Evolutionary conservation across 768 basidiomycete species (phyloP), one percentile per base, ranked within the genome.

Genomic region (Psilocybe subaeruginosa): DNA sequence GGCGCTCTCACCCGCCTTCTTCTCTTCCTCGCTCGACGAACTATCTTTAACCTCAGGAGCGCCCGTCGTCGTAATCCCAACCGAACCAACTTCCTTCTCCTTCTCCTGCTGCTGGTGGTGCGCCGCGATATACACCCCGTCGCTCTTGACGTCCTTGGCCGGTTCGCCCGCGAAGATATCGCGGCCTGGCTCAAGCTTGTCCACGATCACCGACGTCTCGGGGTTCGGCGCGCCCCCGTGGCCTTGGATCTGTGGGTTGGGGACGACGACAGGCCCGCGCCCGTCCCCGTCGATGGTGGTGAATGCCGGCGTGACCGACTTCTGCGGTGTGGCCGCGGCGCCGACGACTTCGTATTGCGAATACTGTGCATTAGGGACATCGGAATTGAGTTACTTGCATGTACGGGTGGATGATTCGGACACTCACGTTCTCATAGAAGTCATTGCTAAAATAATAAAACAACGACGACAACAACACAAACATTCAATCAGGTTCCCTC

Each of bases 111-210:
- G 57, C 43, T 54, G 41, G 35, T 56, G 60, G 17, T 52, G 58
- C 0, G 51, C 54, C 11, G 60, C 62, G 23, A 58, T 64, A 11
- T 58, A 60, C 12, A 63, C 49, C 0, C 62, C 64, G 51, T 76
- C 70, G 65, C 87, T 89, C 74, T 82, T 84, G 50, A 77, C 69
- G 5, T 85, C 81, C 50, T 78, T 78, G 16, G 72, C 75, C 0
- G 75, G 77, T 35, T 80, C 75, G 31, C 78, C 81, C 0, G 80
- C 89, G 67, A 94, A 94, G 60, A 93, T 80, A 69, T 94, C 87
- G 14, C 75, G 80, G 0, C 93, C 92, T 0, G 93, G 92, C 66
- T 91, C 91, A 0, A 89, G 76, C 58, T 84, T 82, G 9, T 82
- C 84, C 19, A 79, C 74, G 11, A 80, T 76, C 2, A 80, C 63